Conservation (phyloP, 75 land plant species). For the Pinus albicaulis region DNA sequence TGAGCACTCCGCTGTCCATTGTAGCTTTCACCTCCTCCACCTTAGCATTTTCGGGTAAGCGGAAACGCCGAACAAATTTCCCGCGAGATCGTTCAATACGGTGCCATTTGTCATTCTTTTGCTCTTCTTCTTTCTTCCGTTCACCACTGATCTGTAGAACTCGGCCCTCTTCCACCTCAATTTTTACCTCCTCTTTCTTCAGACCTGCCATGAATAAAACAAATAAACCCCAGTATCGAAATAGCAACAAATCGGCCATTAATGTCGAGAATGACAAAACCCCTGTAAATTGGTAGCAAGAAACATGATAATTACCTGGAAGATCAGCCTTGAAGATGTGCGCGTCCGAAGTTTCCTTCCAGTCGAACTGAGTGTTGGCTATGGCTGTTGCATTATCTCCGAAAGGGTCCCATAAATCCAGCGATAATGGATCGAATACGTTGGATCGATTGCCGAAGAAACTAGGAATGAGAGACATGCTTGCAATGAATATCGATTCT, state of each 20-base stretch:
- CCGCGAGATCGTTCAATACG: slow-evolving; percentile 16
- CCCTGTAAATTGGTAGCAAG: too few relatives aligned
- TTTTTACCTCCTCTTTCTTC: too few relatives aligned
- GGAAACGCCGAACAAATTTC: slow-evolving; percentile 24
- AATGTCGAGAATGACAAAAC: too few relatives aligned
- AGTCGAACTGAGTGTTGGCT: slow-evolving; percentile 17
- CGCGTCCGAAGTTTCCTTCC: slow-evolving; percentile 10
- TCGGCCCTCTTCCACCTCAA: slow-evolving; percentile 29
- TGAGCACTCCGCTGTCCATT: slow-evolving; percentile 41
- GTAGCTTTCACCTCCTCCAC: slow-evolving; percentile 26
- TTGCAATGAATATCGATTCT: background rate
- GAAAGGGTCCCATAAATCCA: slow-evolving; percentile 9
- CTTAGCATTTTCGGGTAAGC: background rate
- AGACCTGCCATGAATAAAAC: slow-evolving; percentile 16
- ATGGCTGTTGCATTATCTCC: slow-evolving; percentile 16
- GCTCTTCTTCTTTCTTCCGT: slow-evolving; percentile 7
- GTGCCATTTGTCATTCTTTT: slow-evolving; percentile 21
- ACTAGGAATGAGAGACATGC: slow-evolving; percentile 3
- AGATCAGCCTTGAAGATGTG: slow-evolving; percentile 24
- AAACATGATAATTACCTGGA: background rate
- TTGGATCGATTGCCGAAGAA: slow-evolving; percentile 10
- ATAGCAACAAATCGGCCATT: slow-evolving; percentile 27
- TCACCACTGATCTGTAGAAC: slow-evolving; percentile 34
- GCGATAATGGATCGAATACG: slow-evolving; percentile 9
- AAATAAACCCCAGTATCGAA: slow-evolving; percentile 17